Conservation (phyloP, 2,329 filamentous ascomycete species). For the Sporothrix globosa region DNA sequence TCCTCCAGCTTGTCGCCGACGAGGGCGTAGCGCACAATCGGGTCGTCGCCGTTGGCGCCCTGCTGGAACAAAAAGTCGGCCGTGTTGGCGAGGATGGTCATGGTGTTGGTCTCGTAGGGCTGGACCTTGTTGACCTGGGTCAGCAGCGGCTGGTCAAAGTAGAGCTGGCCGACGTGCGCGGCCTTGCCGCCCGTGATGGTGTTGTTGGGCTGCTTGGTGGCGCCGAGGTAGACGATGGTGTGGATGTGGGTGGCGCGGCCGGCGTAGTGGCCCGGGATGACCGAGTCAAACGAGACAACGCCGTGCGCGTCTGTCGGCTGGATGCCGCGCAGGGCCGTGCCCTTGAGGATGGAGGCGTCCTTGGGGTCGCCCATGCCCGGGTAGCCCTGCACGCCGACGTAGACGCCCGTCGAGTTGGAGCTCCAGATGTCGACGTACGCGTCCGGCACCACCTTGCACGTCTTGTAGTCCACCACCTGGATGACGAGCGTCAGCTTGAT, state of each 20-base stretch:
- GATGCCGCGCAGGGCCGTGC: conserved; percentile 51
- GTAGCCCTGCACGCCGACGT: conserved; percentile 44
- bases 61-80: conserved; percentile 54
- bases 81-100: conserved; percentile 53
- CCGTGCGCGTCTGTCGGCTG: conserved; percentile 49
- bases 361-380: conserved; percentile 38
- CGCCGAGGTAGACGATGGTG: conserved; percentile 43
- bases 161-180: conserved; percentile 63
- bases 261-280: conserved; percentile 52
- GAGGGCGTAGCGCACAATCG: conserved; percentile 60
- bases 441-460: conserved; percentile 55
- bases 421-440: conserved; percentile 57
- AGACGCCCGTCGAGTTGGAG: conserved; percentile 49
- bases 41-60: conserved; percentile 56
- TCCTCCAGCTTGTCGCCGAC: conserved; percentile 57
- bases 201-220: conserved; percentile 51
- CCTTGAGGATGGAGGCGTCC: conserved; percentile 49
- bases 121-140: conserved; percentile 50
- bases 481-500: conserved; percentile 55
- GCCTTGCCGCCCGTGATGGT: conserved; percentile 55
- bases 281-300: conserved; percentile 47
- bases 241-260: conserved; percentile 48
- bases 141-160: conserved; percentile 61
- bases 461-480: conserved; percentile 58
- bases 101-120: conserved; percentile 52